Evolutionary conservation across 1,139 yeast species (phyloP).

Genomic region (Geotrichum citri-aurantii): DNA sequence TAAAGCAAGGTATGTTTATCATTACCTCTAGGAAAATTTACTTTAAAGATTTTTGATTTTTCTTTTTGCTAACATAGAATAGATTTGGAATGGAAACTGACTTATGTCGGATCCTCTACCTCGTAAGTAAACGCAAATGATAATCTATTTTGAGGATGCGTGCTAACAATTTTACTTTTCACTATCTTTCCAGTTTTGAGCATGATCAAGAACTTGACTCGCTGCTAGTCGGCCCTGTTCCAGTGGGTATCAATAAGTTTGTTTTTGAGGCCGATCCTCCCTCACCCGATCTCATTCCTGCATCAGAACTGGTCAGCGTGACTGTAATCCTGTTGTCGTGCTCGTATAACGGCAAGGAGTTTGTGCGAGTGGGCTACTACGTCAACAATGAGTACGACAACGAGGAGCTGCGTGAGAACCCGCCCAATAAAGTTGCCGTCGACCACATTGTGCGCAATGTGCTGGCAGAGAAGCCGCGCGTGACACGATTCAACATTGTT

Average conservation of each 20-base stretch:
- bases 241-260: constrained; percentile 93
- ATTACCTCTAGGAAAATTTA: neutral
- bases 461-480: constrained; percentile 95
- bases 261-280: constrained; percentile 95
- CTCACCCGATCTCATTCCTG: constrained; percentile 90
- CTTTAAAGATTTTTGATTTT: neutral
- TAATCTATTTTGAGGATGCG: neutral
- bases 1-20: constrained; percentile 52
- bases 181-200: constrained; percentile 45
- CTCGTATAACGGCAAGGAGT: constrained; percentile 87
- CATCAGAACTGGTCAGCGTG: constrained; percentile 88
- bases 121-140: constrained; percentile 39
- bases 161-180: neutral
- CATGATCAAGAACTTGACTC: constrained; percentile 97
- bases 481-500: constrained; percentile 89
- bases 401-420: constrained; percentile 88
- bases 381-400: constrained; percentile 94
- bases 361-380: constrained; percentile 94
- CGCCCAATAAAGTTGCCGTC: constrained; percentile 89
- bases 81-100: constrained; percentile 94
- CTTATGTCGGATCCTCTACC: constrained; percentile 92
- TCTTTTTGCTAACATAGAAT: constrained; percentile 3
- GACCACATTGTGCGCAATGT: constrained; percentile 93
- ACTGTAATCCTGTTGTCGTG: constrained; percentile 90
- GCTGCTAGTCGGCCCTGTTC: constrained; percentile 94